A percentile compares a stretch with the other conserved stretches of the same genome.
These are phyloP conservation scores for Penicillium goetzii DNA, from an alignment of 495 filamentous ascomycete species.

Conservation along the genomic window DNA sequence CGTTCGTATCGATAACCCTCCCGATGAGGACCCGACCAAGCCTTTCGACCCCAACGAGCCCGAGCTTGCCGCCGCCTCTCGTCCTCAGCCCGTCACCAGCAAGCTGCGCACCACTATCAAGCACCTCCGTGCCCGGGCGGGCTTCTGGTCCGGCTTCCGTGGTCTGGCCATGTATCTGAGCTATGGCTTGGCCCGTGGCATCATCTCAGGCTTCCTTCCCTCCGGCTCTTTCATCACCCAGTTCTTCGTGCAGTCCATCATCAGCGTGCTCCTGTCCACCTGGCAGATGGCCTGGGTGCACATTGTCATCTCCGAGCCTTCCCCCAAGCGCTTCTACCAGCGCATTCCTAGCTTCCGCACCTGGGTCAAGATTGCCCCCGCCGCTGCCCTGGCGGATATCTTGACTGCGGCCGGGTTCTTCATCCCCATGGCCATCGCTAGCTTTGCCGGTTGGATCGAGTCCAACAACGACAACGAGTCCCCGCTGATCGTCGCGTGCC, in stretches of 20 bases:
- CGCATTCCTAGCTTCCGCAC: slow-evolving; percentile 51
- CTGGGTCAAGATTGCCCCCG: slow-evolving; percentile 56
- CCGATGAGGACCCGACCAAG: slow-evolving; percentile 41
- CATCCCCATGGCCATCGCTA: slow-evolving; percentile 42
- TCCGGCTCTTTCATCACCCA: slow-evolving; percentile 35
- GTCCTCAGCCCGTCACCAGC: slow-evolving; percentile 59
- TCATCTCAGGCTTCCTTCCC: slow-evolving; percentile 32
- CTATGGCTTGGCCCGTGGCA: slow-evolving; percentile 33
- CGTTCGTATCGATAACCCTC: slow-evolving; percentile 43
- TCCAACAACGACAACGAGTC: slow-evolving; percentile 24
- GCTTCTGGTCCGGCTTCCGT: slow-evolving; percentile 61
- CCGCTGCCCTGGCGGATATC: slow-evolving; percentile 48
- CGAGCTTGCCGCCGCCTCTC: slow-evolving; percentile 26
- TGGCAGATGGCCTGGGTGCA: slow-evolving; percentile 63
- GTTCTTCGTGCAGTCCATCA: slow-evolving; percentile 42
- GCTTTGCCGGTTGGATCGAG: slow-evolving; percentile 34
- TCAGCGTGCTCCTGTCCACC: slow-evolving; percentile 50
- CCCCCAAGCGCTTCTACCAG: slow-evolving; percentile 53
- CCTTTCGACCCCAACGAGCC: slow-evolving; percentile 39
- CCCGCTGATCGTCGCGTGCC: slow-evolving; percentile 24
- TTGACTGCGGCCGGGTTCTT: slow-evolving; percentile 42
- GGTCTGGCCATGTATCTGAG: slow-evolving; percentile 50
- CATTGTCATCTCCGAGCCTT: slow-evolving; percentile 61
- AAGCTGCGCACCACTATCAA: slow-evolving; percentile 58
- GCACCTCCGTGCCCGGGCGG: slow-evolving; percentile 60